These are phyloP conservation scores for Neonectria magnoliae DNA, from an alignment of 2,329 filamentous ascomycete genomes.

Conservation along the genomic window DNA sequence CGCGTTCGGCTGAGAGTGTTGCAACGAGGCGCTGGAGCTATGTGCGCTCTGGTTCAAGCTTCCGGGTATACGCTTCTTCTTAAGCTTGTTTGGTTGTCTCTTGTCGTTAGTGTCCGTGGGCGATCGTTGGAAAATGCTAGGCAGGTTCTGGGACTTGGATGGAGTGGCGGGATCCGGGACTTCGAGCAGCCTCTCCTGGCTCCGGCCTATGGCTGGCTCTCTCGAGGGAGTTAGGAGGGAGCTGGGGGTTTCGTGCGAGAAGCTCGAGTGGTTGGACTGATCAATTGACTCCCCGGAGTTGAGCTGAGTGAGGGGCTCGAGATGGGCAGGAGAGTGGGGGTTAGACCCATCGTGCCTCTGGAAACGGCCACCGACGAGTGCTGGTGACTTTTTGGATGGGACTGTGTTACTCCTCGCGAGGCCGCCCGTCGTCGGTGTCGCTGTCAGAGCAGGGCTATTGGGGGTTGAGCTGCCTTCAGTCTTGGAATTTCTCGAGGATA, in stretches of 20 bases:
- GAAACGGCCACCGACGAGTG: conserved; percentile 74
- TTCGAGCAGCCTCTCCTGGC: conserved; percentile 60
- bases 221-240: conserved; percentile 43
- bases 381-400: conserved; percentile 88
- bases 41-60: conserved; percentile 88
- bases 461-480: conserved; percentile 79
- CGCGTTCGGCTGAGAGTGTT: conserved; percentile 53
- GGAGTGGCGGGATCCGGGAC: conserved; percentile 61
- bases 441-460: conserved; percentile 65
- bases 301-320: conserved; percentile 52
- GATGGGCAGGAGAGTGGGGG: conserved; percentile 46
- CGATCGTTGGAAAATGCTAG: conserved; percentile 76
- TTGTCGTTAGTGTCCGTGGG: conserved; percentile 68
- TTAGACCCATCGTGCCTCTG: conserved; percentile 51
- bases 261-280: conserved; percentile 42
- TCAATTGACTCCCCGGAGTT: conserved; percentile 39
- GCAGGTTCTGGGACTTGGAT: conserved; percentile 72
- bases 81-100: conserved; percentile 87
- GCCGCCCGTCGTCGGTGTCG: conserved; percentile 66
- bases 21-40: conserved; percentile 84
- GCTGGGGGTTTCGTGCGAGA: conserved; percentile 42
- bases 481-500: conserved; percentile 87
- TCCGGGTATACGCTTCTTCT: conserved; percentile 83
- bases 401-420: conserved; percentile 84
- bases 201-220: conserved; percentile 51